A percentile compares a stretch with the other conserved stretches of the same genome.
Conservation (phyloP, 1,284 basidiomycete genomes). For the Sparassis latifolia region DNA sequence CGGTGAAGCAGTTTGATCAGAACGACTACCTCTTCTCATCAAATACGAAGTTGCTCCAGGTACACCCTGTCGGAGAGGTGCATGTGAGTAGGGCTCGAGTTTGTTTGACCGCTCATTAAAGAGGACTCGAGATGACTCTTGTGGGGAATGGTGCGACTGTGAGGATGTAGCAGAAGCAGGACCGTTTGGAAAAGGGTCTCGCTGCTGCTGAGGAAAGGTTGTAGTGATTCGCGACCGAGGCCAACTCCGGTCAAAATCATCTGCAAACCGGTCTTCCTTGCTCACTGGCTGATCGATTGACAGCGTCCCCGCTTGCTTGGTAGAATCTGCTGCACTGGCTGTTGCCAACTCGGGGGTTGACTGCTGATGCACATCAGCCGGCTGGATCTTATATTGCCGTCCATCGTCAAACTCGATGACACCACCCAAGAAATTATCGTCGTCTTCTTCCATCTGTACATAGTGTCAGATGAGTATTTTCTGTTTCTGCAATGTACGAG, state of each 20-base stretch:
- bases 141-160: conserved; percentile 40
- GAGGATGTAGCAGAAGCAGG: conserved; percentile 31
- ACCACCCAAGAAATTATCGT: conserved; percentile 82
- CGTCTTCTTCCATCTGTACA: conserved; percentile 78
- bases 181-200: conserved; percentile 34
- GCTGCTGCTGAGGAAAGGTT: conserved; percentile 28
- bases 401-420: conserved; percentile 94
- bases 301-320: conserved; percentile 6
- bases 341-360: conserved; percentile 7
- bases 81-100: conserved; percentile 65
- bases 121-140: conserved; percentile 57
- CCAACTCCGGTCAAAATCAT: conserved; percentile 93
- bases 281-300: conserved; percentile 38
- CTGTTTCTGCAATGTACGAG: conserved; percentile 12
- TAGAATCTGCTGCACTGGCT: conserved; percentile 5
- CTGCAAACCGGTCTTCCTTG: conserved; percentile 76
- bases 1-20: conserved; percentile 36
- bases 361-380: conserved; percentile 31
- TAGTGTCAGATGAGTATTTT: neutral
- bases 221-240: conserved; percentile 54
- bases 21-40: conserved; percentile 37
- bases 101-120: conserved; percentile 89
- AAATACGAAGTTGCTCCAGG: conserved; percentile 27
- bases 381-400: conserved; percentile 75
- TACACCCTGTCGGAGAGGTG: conserved; percentile 24